A percentile compares a stretch with the other conserved stretches of the same genome.
Evolutionary conservation across 805 yeast genomes (phyloP).

Genomic region (Wickerhamiella kurtzmanii): DNA sequence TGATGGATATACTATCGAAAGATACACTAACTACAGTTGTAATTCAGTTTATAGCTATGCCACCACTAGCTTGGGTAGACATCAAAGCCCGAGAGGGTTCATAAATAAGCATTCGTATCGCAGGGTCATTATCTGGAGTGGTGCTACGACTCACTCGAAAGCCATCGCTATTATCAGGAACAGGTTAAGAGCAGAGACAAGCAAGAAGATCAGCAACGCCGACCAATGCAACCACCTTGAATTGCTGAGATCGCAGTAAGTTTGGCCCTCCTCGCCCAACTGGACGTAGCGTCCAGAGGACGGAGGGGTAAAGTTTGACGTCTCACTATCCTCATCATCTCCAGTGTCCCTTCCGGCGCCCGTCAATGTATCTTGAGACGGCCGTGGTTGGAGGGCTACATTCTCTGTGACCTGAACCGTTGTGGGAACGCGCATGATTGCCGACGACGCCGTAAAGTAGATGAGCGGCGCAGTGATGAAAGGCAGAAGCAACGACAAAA

Average conservation of each 20-base stretch:
- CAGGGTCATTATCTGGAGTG: no score
- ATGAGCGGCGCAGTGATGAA: conserved; percentile 80
- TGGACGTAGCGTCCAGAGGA: neutral
- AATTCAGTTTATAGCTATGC: no score
- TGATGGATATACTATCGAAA: no score
- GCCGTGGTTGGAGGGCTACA: conserved; percentile 24
- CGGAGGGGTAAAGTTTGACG: neutral
- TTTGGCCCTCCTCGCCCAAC: conserved; percentile 20
- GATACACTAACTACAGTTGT: no score
- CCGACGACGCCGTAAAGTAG: conserved; percentile 58
- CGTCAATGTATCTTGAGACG: no score
- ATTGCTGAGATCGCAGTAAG: conserved; percentile 55
- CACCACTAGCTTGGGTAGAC: no score
- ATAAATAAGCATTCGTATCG: no score
- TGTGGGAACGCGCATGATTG: conserved; percentile 41
- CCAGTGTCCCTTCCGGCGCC: neutral
- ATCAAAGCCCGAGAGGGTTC: no score
- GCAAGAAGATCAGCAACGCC: conserved; percentile 54
- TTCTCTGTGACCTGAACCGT: conserved; percentile 10
- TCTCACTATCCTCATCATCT: conserved; percentile 5
- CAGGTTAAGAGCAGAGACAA: conserved; percentile 56
- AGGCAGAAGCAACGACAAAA: conserved; percentile 66
- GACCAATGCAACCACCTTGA: conserved; percentile 38
- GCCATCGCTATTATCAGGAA: conserved; percentile 38
- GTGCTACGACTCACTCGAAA: conserved; percentile 4